Base-by-base conservation (phyloP, 495 filamentous ascomycete genomes). In the Cercophora samala region DNA sequence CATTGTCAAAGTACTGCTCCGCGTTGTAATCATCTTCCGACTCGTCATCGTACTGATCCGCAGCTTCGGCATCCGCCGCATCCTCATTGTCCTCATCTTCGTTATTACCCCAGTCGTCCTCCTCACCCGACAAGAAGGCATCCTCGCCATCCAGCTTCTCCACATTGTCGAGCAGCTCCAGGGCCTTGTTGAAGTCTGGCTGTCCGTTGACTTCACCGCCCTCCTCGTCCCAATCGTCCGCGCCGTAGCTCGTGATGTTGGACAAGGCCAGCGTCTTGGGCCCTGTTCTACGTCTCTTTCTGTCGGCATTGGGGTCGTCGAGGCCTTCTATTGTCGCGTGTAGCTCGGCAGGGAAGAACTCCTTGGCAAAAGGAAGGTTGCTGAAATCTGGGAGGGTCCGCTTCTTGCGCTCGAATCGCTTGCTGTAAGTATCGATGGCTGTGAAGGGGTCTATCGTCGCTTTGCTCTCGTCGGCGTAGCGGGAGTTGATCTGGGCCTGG, bases 1-100 rank as follows among this genome's bases (percentile, higher is more conserved):
- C 78, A 25, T 84, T 77, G 22, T 84, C 82, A 67, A 86, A 86
- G 72, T 85, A 85, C 19, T 74, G 70, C 71, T 86, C 84, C 6
- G 80, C 84, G 63, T 86, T 80, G 71, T 86, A 86, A 64, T 86
- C 84, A 23, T 83, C 83, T 1, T 78, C 83, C 15, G 78, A 75
- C 26, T 81, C 79, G 64, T 81, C 79, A 29, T 84, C 81, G 54
- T 81, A 82, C 55, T 78, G 73, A 18, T 79, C 79, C 51, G 80
- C 78, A 13, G 82, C 79, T 53, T 82, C 82, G 0, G 80, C 78
- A 25, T 76, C 80, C 0, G 73, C 76, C 2, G 70, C 76, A 24
- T 73, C 77, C 0, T 73, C 75, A 32, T 78, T 73, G 23, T 73
- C 78, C 9, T 72, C 76, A 18, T 76, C 69, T 23, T 76, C 70